phyloP scores from a whole-genome alignment of 371 early-diverging fungal species.

The Basidiobolus heterosporus region DNA sequence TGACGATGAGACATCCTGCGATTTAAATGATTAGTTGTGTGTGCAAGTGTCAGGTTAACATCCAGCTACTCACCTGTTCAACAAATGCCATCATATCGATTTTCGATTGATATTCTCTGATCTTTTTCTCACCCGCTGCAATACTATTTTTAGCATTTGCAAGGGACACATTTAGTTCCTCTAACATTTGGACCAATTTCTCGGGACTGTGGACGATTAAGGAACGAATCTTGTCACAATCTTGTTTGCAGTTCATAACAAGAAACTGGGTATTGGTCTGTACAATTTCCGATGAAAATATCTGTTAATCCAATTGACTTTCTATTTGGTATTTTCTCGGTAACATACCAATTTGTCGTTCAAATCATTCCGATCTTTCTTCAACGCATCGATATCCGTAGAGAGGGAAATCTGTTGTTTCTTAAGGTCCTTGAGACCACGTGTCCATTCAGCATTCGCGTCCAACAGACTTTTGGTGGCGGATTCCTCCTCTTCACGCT shows the following conservation, averaged over 20 bases:
- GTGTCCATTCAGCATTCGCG: neutral
- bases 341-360: neutral
- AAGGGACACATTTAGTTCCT: neutral
- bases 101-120: neutral
- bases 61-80: too few species aligned
- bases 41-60: too few species aligned
- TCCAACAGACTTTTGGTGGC: neutral
- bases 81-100: neutral
- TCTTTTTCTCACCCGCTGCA: neutral
- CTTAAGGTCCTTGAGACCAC: neutral
- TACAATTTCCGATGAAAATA: neutral
- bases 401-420: neutral
- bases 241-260: neutral
- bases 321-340: too few species aligned
- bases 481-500: constrained; percentile 1
- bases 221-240: neutral
- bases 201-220: neutral
- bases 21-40: too few species aligned
- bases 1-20: too few species aligned
- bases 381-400: neutral
- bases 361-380: neutral
- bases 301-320: neutral
- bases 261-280: neutral
- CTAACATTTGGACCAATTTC: neutral
- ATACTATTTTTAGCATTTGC: neutral